These are phyloP conservation scores for Suillus bovinus DNA, from an alignment of 768 basidiomycete species.

Conservation along the genomic window DNA sequence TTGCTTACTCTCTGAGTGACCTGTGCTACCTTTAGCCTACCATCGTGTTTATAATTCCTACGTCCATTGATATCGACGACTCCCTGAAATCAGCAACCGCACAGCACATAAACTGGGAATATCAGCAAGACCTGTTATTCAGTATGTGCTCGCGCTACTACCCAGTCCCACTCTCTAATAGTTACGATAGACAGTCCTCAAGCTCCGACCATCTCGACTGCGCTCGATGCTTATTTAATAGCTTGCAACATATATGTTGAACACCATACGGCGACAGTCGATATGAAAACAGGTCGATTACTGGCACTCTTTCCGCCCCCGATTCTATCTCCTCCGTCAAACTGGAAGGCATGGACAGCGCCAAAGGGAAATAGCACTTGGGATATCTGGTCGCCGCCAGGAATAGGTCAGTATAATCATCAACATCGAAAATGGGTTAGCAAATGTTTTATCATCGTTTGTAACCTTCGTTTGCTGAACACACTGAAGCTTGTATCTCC, in stretches of 20 bases:
- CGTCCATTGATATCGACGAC: constrained; percentile 5
- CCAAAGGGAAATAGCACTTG: not conserved
- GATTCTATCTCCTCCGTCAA: not conserved
- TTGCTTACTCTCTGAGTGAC: not conserved
- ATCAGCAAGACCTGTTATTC: not conserved
- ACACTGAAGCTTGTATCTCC: not conserved
- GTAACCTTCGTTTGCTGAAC: not conserved
- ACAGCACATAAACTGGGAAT: constrained; percentile 5
- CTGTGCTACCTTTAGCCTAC: not conserved
- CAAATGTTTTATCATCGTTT: not conserved
- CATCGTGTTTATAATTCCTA: constrained; percentile 16
- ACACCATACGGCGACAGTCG: not conserved
- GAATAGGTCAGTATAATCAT: not conserved
- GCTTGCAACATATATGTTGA: constrained; percentile 11
- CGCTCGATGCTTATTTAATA: constrained; percentile 9
- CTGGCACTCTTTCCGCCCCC: not conserved
- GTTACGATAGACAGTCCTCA: not conserved
- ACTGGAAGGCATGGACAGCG: not conserved
- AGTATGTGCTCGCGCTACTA: not conserved
- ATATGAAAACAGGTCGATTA: constrained; percentile 8
- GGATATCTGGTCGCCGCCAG: constrained; percentile 13
- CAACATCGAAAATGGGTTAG: constrained; percentile 2
- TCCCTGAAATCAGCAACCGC: not conserved
- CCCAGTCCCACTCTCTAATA: not conserved
- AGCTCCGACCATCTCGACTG: not conserved